Conservation (phyloP, 2,329 filamentous ascomycete genomes). For the Huntiella omanensis region DNA sequence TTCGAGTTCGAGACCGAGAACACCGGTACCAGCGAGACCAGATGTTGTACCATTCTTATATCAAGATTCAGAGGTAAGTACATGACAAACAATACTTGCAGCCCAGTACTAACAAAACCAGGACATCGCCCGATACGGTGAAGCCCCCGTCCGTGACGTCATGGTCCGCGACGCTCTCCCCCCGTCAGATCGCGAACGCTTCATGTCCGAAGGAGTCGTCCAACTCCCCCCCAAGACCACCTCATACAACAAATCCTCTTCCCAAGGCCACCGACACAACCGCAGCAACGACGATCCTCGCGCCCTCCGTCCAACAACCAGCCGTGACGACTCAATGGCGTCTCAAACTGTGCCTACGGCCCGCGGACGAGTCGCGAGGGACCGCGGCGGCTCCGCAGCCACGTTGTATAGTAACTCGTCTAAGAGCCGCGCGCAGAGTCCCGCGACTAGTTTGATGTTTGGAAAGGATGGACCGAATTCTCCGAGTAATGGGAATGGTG, state of each 20-base stretch:
- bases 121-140: constrained; percentile 61
- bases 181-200: constrained; percentile 51
- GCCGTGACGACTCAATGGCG: constrained; percentile 43
- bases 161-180: constrained; percentile 29
- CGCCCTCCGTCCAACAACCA: constrained; percentile 50
- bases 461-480: constrained; percentile 27
- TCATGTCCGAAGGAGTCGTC: constrained; percentile 30
- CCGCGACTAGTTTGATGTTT: constrained; percentile 51
- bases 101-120: constrained; percentile 16
- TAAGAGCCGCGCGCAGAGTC: constrained; percentile 53
- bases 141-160: constrained; percentile 55
- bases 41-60: constrained; percentile 97
- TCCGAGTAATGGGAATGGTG: constrained; percentile 15
- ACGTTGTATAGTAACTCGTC: constrained; percentile 24
- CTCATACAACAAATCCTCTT: constrained; percentile 40
- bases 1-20: constrained; percentile 56
- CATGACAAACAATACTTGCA: background rate
- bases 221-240: constrained; percentile 40
- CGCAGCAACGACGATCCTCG: constrained; percentile 48
- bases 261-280: constrained; percentile 46
- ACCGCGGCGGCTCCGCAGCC: constrained; percentile 27
- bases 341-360: background rate
- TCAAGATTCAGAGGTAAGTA: constrained; percentile 58
- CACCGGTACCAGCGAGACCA: constrained; percentile 60
- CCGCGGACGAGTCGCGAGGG: constrained; percentile 23